Base-by-base conservation (phyloP, 2,329 filamentous ascomycete species). In the Trichoderma arundinaceum region DNA sequence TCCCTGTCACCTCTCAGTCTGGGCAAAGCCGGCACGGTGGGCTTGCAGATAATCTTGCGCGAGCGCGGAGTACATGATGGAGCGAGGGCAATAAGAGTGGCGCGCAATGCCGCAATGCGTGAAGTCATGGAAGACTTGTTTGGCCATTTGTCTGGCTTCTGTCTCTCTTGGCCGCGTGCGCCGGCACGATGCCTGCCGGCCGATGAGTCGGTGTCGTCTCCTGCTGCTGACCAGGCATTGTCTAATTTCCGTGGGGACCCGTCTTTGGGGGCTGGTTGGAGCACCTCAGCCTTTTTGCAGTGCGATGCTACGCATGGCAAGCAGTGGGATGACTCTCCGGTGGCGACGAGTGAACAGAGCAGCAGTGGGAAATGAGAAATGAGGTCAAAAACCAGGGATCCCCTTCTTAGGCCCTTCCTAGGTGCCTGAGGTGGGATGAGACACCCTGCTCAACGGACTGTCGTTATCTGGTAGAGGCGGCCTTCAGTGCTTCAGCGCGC, bases 231-330 rank as follows among this genome's bases (percentile, higher is more conserved):
- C 49, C 49, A 38, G 60, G 39, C 49, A 46, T 54, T 28, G 60
- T 43, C 57, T 51, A 63, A 63, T 63, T 54, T 63, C 60, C 60
- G 59, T 38, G 38, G 60, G n/a, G 59, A 52, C 12, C 59, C 48
- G 46, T 61, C 46, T 8, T 51, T 33, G 46, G 58, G 39, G 58
- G 46, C 51, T 8, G 28, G 46, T 2, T 48, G 43, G 56, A 48
- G 56, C 59, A 54, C 46, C 60, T 63, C 60, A 54, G 49, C 60
- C 48, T 53, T 62, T 63, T 28, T 44, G 60, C 39, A 53, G 39
- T 32, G 60, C 49, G 60, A 41, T 46, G 60, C 60, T 38, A 44
- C 60, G 54, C 60, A 63, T 62, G 48, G 59, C 59, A 19, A 43
- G 48, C 38, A 53, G 19, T 52, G 35, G 28, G 49, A 53, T 33